phyloP scores from a whole-genome alignment of 2,329 filamentous ascomycete species.

The Neonectria neomacrospora region DNA sequence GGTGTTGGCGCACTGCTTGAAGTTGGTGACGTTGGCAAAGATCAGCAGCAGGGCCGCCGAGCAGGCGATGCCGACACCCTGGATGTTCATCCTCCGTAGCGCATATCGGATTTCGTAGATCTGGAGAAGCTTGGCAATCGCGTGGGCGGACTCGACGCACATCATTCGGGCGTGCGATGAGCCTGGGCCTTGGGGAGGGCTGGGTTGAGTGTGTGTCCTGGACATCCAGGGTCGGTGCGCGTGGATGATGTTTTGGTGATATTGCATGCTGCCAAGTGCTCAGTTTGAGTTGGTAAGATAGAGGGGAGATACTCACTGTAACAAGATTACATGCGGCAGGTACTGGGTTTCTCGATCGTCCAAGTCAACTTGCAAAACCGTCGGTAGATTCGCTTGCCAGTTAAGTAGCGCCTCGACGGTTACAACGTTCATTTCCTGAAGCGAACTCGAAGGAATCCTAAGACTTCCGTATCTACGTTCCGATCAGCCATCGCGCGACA shows the following conservation, averaged over 20 bases:
- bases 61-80: slow-evolving; percentile 32
- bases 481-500: neutral
- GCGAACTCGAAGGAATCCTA: slow-evolving; percentile 22
- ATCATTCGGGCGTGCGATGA: slow-evolving; percentile 38
- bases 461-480: slow-evolving; percentile 36
- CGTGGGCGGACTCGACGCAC: slow-evolving; percentile 39
- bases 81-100: slow-evolving; percentile 35
- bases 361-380: slow-evolving; percentile 32
- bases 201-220: slow-evolving; percentile 34
- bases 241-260: slow-evolving; percentile 43
- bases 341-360: slow-evolving; percentile 28
- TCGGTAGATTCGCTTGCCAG: slow-evolving; percentile 37
- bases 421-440: slow-evolving; percentile 36
- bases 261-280: slow-evolving; percentile 40
- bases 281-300: neutral
- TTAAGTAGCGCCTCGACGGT: slow-evolving; percentile 33
- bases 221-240: slow-evolving; percentile 45
- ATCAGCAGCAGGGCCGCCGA: slow-evolving; percentile 25
- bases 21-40: slow-evolving; percentile 39
- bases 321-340: slow-evolving; percentile 41
- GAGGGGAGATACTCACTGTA: slow-evolving; percentile 31
- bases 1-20: slow-evolving; percentile 22
- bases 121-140: slow-evolving; percentile 33
- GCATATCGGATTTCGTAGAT: slow-evolving; percentile 33
- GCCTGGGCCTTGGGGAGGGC: slow-evolving; percentile 37